Conservation (phyloP, 352 stramenopile species). For the Pelagophyceae sp. region DNA sequence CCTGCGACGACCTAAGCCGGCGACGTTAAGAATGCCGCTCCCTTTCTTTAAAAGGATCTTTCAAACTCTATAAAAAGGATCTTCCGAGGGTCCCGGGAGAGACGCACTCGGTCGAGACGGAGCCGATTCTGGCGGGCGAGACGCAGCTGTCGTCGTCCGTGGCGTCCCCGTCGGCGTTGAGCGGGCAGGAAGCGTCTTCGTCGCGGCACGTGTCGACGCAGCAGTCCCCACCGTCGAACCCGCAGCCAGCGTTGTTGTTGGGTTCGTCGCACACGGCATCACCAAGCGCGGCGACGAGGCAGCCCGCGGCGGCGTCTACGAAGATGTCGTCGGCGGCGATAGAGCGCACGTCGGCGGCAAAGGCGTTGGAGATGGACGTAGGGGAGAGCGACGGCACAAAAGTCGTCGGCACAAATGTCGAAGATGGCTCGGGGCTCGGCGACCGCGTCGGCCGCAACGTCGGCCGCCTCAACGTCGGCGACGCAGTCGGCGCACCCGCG, state of each 20-base stretch:
- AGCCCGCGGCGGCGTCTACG: not conserved
- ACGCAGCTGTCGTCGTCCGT: not conserved
- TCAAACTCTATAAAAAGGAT: too few relatives aligned
- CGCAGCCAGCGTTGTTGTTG: not conserved
- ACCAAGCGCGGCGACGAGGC: not conserved
- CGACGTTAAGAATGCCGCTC: too few relatives aligned
- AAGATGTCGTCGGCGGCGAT: not conserved
- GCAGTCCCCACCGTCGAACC: not conserved
- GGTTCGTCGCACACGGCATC: not conserved
- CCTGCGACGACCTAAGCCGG: too few relatives aligned
- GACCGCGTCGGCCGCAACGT: not conserved
- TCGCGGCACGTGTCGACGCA: constrained; percentile 5
- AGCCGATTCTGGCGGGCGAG: not conserved
- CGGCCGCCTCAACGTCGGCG: not conserved
- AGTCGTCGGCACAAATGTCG: not conserved
- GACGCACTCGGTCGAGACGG: not conserved
- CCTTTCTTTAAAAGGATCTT: too few relatives aligned
- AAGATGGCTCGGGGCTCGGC: not conserved
- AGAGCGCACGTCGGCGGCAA: not conserved
- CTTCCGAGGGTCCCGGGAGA: not conserved
- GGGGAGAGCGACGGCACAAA: too few relatives aligned
- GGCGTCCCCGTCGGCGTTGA: not conserved
- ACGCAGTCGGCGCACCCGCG: not conserved
- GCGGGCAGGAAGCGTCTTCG: not conserved
- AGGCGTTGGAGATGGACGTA: not conserved